These are phyloP conservation scores for Coemansia sp. DNA, from an alignment of 371 early-diverging fungal genomes.

Conservation along the genomic window DNA sequence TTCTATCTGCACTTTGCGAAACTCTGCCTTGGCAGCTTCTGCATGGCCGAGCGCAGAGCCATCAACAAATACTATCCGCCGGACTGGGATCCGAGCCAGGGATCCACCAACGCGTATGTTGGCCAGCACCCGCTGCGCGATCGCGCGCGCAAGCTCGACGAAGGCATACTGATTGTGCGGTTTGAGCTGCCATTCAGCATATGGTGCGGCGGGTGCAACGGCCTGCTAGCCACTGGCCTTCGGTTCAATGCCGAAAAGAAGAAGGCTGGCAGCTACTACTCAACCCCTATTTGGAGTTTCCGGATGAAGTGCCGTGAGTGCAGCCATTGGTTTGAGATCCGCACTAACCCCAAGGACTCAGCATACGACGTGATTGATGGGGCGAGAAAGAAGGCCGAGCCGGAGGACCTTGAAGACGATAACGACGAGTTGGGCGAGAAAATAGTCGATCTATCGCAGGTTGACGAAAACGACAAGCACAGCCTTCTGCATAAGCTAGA, in stretches of 20 bases:
- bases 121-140: constrained; percentile 89
- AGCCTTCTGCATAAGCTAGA: constrained; percentile 14
- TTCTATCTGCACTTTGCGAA: no score
- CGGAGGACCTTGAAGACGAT: neutral
- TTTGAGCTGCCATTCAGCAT: constrained; percentile 92
- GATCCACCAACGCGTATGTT: constrained; percentile 79
- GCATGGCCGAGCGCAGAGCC: constrained; percentile 83
- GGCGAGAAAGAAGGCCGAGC: constrained; percentile 72
- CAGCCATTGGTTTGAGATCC: constrained; percentile 84
- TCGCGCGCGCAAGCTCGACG: constrained; percentile 83
- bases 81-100: constrained; percentile 87
- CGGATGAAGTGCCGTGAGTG: constrained; percentile 93
- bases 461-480: neutral
- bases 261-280: constrained; percentile 82
- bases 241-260: constrained; percentile 95
- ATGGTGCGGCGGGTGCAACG: constrained; percentile 86
- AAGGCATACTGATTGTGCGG: constrained; percentile 87
- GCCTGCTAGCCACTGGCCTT: constrained; percentile 80
- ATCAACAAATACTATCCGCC: constrained; percentile 94
- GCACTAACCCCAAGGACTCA: constrained; percentile 92
- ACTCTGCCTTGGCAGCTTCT: neutral
- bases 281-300: constrained; percentile 84
- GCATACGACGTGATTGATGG: constrained; percentile 77
- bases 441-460: constrained; percentile 14
- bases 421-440: neutral